phyloP scores from a whole-genome alignment of 2,329 filamentous ascomycete genomes.

The Apiospora kogelbergensis region DNA sequence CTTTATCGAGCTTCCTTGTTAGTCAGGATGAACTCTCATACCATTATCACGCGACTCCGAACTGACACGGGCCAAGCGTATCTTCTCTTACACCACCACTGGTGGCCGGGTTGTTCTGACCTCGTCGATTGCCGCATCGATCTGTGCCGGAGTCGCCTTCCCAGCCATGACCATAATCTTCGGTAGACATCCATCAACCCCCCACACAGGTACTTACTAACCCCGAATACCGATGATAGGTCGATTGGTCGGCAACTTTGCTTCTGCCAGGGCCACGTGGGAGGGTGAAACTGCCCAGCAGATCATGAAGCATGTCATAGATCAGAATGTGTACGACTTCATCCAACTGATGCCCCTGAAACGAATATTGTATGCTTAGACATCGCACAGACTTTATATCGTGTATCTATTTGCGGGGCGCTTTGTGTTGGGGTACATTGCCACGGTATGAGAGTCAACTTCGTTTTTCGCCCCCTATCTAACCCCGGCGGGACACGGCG shows the following conservation, averaged over 20 bases:
- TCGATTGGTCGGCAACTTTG: slow-evolving; percentile 49
- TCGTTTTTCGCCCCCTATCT: neutral
- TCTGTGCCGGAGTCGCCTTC: slow-evolving; percentile 29
- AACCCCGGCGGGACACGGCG: neutral
- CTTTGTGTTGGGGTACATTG: slow-evolving; percentile 61
- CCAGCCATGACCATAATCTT: slow-evolving; percentile 58
- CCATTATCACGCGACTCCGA: neutral
- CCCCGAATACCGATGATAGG: slow-evolving; percentile 27
- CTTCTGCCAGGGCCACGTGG: slow-evolving; percentile 23
- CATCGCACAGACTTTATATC: slow-evolving; percentile 57
- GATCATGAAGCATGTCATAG: slow-evolving; percentile 34
- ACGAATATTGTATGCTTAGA: neutral
- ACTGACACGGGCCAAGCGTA: slow-evolving; percentile 25
- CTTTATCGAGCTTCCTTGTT: neutral
- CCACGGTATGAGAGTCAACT: slow-evolving; percentile 43
- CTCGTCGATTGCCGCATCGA: slow-evolving; percentile 23
- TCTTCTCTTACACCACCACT: slow-evolving; percentile 30
- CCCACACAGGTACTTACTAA: neutral
- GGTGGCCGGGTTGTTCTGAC: slow-evolving; percentile 24
- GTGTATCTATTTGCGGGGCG: slow-evolving; percentile 70
- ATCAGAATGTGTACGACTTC: slow-evolving; percentile 43
- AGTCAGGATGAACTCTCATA: neutral
- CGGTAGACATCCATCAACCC: slow-evolving; percentile 31
- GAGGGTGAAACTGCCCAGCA: slow-evolving; percentile 20
- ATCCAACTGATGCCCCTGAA: too few relatives aligned